Evolutionary conservation across 805 yeast species (phyloP).

Genomic region (Lipomyces chichibuensis): DNA sequence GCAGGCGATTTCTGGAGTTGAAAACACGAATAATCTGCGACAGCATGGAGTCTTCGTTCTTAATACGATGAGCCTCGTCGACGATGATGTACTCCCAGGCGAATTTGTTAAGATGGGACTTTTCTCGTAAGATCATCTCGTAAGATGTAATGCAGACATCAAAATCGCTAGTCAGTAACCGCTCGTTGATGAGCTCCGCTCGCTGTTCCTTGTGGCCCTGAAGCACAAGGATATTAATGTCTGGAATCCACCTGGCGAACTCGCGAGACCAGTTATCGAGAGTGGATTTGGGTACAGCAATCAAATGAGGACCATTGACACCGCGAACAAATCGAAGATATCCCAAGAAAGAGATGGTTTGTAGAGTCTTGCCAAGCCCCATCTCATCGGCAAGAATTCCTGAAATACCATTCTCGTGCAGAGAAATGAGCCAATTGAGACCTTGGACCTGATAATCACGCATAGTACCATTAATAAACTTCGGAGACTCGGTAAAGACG

Average conservation of each 20-base stretch:
- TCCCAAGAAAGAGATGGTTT: conserved; percentile 90
- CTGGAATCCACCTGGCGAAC: conserved; percentile 95
- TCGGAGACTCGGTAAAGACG: conserved; percentile 84
- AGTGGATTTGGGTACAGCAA: conserved; percentile 94
- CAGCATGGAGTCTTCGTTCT: conserved; percentile 87
- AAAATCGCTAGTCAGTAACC: conserved; percentile 71
- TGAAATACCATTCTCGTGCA: conserved; percentile 83
- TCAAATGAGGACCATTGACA: conserved; percentile 86
- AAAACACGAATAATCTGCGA: conserved; percentile 91
- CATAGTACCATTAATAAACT: conserved; percentile 70
- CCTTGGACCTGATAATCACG: conserved; percentile 96
- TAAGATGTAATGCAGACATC: conserved; percentile 90
- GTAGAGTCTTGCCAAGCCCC: conserved; percentile 97
- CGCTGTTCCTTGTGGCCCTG: conserved; percentile 92
- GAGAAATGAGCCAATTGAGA: conserved; percentile 87
- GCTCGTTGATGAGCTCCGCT: conserved; percentile 54
- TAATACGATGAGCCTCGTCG: conserved; percentile 90
- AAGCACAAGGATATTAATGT: conserved; percentile 77
- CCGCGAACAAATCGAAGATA: conserved; percentile 76
- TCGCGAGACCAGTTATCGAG: conserved; percentile 96
- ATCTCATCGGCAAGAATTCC: conserved; percentile 97
- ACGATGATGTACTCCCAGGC: conserved; percentile 93
- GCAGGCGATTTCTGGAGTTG: conserved; percentile 77
- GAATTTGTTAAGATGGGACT: conserved; percentile 72
- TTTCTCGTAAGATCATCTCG: conserved; percentile 91